Conservation (phyloP, 257 asterid species). For the Verbena officinalis region DNA sequence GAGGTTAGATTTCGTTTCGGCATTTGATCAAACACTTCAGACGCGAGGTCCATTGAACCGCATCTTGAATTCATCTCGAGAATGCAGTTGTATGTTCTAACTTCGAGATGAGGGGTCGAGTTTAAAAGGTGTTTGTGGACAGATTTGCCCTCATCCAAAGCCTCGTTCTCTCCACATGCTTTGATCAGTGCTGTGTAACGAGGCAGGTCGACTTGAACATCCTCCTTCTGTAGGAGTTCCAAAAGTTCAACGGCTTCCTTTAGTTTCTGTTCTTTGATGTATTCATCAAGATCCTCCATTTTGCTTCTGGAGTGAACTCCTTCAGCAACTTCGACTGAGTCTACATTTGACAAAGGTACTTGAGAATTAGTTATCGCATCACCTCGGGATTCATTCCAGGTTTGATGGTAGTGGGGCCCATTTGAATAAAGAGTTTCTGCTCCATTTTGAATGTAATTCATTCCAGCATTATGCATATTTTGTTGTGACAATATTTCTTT, state of each 20-base stretch:
- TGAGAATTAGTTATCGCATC: slow-evolving; percentile 31
- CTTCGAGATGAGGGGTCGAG: slow-evolving; percentile 47
- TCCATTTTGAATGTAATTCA: slow-evolving; percentile 30
- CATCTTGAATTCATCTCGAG: slow-evolving; percentile 74
- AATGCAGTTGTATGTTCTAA: slow-evolving; percentile 56
- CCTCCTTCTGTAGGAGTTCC: slow-evolving; percentile 48
- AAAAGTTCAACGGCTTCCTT: slow-evolving; percentile 64
- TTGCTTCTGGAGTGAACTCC: slow-evolving; percentile 33
- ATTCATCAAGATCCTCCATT: slow-evolving; percentile 61
- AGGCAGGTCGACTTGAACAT: slow-evolving; percentile 53
- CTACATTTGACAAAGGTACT: slow-evolving; percentile 24
- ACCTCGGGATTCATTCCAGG: slow-evolving; percentile 28
- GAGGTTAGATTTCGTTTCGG: slow-evolving; percentile 62
- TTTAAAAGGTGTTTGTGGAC: slow-evolving; percentile 63
- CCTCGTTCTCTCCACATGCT: slow-evolving; percentile 64
- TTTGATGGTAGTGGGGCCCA: slow-evolving; percentile 34
- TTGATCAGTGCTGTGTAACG: slow-evolving; percentile 55
- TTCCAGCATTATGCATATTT: slow-evolving; percentile 22
- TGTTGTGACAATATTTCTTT: slow-evolving; percentile 32
- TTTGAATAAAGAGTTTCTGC: slow-evolving; percentile 23
- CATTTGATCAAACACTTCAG: slow-evolving; percentile 63
- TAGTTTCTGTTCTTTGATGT: slow-evolving; percentile 50
- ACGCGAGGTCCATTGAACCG: slow-evolving; percentile 72
- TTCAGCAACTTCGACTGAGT: slow-evolving; percentile 29
- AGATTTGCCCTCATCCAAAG: slow-evolving; percentile 60